Evolutionary conservation across 176 grass and related monocot species (phyloP).

Genomic region (Cocos nucifera): DNA sequence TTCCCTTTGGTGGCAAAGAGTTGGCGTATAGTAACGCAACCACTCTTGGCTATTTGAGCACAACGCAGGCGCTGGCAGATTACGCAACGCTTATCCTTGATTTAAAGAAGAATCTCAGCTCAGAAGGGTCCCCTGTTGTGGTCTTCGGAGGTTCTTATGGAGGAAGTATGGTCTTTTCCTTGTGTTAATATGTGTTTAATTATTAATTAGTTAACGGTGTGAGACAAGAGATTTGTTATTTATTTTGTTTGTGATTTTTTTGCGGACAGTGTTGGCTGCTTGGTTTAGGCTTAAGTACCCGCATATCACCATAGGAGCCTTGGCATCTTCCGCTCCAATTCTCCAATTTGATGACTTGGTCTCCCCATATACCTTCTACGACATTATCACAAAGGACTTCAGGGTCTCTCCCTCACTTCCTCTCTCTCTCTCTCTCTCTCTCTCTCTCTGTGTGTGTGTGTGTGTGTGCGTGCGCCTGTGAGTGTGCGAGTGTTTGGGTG

Average conservation of each 20-base stretch:
- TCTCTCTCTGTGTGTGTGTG: no score
- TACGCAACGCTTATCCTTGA: constrained; percentile 33
- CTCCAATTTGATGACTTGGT: constrained; percentile 25
- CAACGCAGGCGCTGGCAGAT: constrained; percentile 53
- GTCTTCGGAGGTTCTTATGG: constrained; percentile 54
- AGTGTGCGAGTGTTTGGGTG: background rate
- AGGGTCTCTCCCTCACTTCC: constrained; percentile 3
- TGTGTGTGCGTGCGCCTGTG: no score
- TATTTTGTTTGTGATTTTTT: background rate
- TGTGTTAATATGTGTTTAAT: no score
- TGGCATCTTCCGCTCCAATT: constrained; percentile 52
- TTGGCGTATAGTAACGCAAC: constrained; percentile 26
- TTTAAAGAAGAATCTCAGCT: constrained; percentile 45
- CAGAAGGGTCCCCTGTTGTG: constrained; percentile 24
- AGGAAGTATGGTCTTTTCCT: constrained; percentile 28
- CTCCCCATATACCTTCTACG: constrained; percentile 34
- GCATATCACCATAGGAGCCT: constrained; percentile 42
- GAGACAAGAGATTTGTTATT: no score
- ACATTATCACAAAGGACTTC: constrained; percentile 33
- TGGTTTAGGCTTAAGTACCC: constrained; percentile 67
- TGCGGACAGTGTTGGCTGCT: constrained; percentile 30
- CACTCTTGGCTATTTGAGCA: constrained; percentile 37
- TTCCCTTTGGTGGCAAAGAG: constrained; percentile 31
- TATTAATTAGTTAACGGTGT: no score
- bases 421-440: background rate